These are phyloP conservation scores for Phytophthora litchii DNA, from an alignment of 352 stramenopile species.

Conservation along the genomic window DNA sequence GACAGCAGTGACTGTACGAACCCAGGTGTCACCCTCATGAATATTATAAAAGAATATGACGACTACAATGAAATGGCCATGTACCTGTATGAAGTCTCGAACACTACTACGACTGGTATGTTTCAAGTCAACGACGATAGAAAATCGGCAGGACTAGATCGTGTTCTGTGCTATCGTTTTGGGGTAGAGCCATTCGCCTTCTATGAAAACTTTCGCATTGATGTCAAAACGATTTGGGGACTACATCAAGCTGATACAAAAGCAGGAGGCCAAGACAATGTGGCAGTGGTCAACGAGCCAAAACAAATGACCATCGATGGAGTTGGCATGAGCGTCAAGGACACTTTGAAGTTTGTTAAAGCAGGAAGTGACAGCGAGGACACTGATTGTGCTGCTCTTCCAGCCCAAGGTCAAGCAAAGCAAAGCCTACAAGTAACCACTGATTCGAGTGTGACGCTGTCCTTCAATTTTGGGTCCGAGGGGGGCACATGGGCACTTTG, in stretches of 20 bases:
- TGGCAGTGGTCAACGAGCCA: conserved; percentile 63
- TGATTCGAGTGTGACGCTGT: conserved; percentile 54
- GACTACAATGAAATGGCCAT: conserved; percentile 66
- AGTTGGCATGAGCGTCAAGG: conserved; percentile 54
- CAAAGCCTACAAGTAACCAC: conserved; percentile 42
- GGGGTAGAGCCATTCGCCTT: conserved; percentile 56
- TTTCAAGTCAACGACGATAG: conserved; percentile 50
- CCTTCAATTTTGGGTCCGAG: conserved; percentile 59
- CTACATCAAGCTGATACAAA: conserved; percentile 33
- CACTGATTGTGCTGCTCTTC: conserved; percentile 44
- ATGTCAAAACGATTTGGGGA: conserved; percentile 69
- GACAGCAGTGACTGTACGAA: conserved; percentile 37
- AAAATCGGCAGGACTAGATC: conserved; percentile 40
- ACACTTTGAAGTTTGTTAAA: conserved; percentile 64
- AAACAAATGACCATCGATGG: conserved; percentile 62
- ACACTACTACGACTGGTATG: conserved; percentile 43
- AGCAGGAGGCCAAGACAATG: conserved; percentile 31
- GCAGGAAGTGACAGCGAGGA: conserved; percentile 12
- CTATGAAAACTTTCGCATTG: conserved; percentile 57
- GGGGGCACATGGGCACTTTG: conserved; percentile 56
- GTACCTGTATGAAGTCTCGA: conserved; percentile 68
- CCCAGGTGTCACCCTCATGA: conserved; percentile 48
- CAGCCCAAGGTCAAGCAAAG: conserved; percentile 42
- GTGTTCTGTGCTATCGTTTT: conserved; percentile 71
- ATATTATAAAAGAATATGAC: conserved; percentile 74